These are phyloP conservation scores for Rosellinia necatrix DNA, from an alignment of 2,329 filamentous ascomycete genomes.

Conservation along the genomic window DNA sequence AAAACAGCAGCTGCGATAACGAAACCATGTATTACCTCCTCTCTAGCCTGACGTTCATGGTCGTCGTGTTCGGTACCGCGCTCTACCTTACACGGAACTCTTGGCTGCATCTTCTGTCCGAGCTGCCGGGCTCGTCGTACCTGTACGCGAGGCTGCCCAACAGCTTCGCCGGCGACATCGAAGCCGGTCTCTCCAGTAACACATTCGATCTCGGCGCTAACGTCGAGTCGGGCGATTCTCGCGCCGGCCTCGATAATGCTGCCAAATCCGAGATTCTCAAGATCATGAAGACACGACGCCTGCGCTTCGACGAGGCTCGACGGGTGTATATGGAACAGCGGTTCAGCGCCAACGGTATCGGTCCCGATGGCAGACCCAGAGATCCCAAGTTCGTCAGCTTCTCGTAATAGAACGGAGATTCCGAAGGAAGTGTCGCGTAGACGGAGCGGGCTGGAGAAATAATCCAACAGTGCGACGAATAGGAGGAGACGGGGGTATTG, in stretches of 20 bases:
- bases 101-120: constrained; percentile 74
- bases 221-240: constrained; percentile 75
- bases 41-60: constrained; percentile 74
- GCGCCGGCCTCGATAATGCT: constrained; percentile 78
- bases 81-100: constrained; percentile 79
- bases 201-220: constrained; percentile 86
- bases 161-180: constrained; percentile 79
- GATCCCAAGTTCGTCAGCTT: constrained; percentile 98
- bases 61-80: constrained; percentile 72
- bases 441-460: not conserved
- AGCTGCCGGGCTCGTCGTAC: constrained; percentile 40
- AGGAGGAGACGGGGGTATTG: not conserved
- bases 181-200: constrained; percentile 80
- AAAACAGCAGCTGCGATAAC: not conserved
- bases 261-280: constrained; percentile 82
- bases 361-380: constrained; percentile 80
- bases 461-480: not conserved
- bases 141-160: constrained; percentile 77
- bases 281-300: constrained; percentile 85
- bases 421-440: not conserved
- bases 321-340: constrained; percentile 82
- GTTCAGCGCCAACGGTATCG: constrained; percentile 88
- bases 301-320: constrained; percentile 90
- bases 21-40: constrained; percentile 71
- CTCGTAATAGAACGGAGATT: constrained; percentile 53